These are phyloP conservation scores for Gossypium ekmanianum DNA, from an alignment of 345 rosid genomes.

Conservation along the genomic window DNA sequence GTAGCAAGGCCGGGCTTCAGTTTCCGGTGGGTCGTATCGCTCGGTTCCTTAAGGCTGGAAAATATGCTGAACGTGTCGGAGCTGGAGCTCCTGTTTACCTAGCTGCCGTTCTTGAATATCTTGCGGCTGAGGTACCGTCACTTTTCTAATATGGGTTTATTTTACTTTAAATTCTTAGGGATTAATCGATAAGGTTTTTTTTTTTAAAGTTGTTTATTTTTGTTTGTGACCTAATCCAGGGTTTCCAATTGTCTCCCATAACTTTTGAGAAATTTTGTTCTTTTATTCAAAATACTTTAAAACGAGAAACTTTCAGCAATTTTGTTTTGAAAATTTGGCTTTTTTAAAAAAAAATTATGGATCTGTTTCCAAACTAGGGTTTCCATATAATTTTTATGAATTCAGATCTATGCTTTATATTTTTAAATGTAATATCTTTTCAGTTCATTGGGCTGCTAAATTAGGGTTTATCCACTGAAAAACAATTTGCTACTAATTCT, in stretches of 20 bases:
- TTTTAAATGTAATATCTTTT: neutral
- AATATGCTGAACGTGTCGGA: slow-evolving; percentile 93
- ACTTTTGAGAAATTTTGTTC: neutral
- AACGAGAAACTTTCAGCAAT: neutral
- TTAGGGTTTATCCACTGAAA: neutral
- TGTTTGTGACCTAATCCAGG: slow-evolving; percentile 14
- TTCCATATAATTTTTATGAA: neutral
- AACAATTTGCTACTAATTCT: neutral
- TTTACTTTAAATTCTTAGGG: neutral
- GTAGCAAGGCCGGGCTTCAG: slow-evolving; percentile 94
- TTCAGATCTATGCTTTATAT: neutral
- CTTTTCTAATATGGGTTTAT: neutral
- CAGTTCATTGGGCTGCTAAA: neutral
- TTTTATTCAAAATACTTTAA: neutral
- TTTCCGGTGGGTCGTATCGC: slow-evolving; percentile 97
- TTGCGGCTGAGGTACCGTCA: slow-evolving; percentile 73
- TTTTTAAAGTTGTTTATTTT: neutral
- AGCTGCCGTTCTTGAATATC: slow-evolving; percentile 91
- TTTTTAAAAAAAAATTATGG: neutral
- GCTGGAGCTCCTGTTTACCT: slow-evolving; percentile 97
- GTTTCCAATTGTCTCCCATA: slow-evolving; percentile 12
- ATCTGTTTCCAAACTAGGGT: neutral
- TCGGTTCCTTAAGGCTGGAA: slow-evolving; percentile 88
- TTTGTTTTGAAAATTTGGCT: neutral
- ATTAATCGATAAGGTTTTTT: neutral